Evolutionary conservation across 2,329 filamentous ascomycete genomes (phyloP), one percentile per base, ranked within the genome.

Genomic region (Sarocladium brachiariae): DNA sequence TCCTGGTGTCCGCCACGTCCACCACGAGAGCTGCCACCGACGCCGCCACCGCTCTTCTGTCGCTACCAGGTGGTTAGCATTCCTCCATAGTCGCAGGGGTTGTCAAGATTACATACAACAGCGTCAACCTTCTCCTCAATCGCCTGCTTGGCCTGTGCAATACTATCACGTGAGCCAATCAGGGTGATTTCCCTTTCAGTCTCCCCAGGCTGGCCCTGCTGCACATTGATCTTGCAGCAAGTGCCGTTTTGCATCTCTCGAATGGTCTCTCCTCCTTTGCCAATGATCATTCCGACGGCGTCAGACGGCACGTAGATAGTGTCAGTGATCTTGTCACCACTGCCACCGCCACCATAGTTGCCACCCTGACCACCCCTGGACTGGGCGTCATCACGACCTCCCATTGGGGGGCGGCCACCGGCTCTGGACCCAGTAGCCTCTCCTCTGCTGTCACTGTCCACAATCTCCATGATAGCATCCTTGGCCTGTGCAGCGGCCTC

Each of bases 221-320:
- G 87, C 23, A 96, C 90, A 61, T 96, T 96, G 74, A 96, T 95
- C 72, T 95, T 95, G 77, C 91, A 96, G 41, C 88, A 87, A 4
- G 89, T 93, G 27, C 74, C 78, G 62, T 83, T 86, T 67, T 96
- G 90, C 85, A 96, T 95, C 58, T 95, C 89, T 57, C 91, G 89
- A 64, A 96, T 96, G 0, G 90, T 95, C 70, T 96, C 90, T 56
- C 90, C 90, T 51, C 89, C 87, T 74, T 95, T 95, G 56, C 91
- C 90, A 54, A 96, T 96, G 57, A 96, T 95, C 90, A 96, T 96
- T 54, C 90, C 90, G 50, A 96, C 90, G 5, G 90, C 87, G 64
- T 96, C 90, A 19, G 89, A 92, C 11, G 90, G 90, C 9, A 96
- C 89, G 58, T 82, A 84, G 55, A 96, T 89, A 35, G 82, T 84